These are phyloP conservation scores for Trypanosomatidae sp. DNA, from an alignment of 208 protist genomes.

Conservation along the genomic window DNA sequence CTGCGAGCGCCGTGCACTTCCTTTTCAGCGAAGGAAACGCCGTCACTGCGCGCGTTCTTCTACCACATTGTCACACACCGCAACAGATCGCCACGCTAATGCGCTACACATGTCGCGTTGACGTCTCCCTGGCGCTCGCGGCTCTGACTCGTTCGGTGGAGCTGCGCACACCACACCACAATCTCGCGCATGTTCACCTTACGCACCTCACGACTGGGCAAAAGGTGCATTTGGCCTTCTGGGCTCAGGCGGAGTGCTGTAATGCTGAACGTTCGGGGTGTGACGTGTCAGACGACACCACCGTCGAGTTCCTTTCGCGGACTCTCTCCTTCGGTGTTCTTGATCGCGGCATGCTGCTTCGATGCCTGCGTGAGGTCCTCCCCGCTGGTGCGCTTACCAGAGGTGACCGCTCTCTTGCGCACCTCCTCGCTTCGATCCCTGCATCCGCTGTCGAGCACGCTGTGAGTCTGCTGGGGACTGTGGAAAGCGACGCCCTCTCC, in stretches of 20 bases:
- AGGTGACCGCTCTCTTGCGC: constrained; percentile 19
- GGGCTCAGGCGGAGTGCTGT: constrained; percentile 2
- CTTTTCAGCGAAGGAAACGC: constrained; percentile 31
- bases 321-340: constrained; percentile 6
- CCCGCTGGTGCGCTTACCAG: constrained; percentile 8
- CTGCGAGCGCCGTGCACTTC: constrained; percentile 42
- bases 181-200: constrained; percentile 25
- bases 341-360: constrained; percentile 9
- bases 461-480: constrained; percentile 1
- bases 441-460: constrained; percentile 16
- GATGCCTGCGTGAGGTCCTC: constrained; percentile 17
- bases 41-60: constrained; percentile 35
- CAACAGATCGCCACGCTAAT: constrained; percentile 44
- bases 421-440: constrained; percentile 19
- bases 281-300: not conserved
- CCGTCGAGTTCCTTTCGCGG: not conserved
- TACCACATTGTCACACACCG: constrained; percentile 38
- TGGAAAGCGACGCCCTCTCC: constrained; percentile 21
- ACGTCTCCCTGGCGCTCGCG: constrained; percentile 18
- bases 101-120: constrained; percentile 33
- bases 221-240: not conserved
- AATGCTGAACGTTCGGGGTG: not conserved
- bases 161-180: constrained; percentile 11
- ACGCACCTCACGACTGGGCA: not conserved
- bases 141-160: constrained; percentile 13